These are phyloP conservation scores for Candida patagonica DNA, from an alignment of 805 yeast species.

Conservation along the genomic window DNA sequence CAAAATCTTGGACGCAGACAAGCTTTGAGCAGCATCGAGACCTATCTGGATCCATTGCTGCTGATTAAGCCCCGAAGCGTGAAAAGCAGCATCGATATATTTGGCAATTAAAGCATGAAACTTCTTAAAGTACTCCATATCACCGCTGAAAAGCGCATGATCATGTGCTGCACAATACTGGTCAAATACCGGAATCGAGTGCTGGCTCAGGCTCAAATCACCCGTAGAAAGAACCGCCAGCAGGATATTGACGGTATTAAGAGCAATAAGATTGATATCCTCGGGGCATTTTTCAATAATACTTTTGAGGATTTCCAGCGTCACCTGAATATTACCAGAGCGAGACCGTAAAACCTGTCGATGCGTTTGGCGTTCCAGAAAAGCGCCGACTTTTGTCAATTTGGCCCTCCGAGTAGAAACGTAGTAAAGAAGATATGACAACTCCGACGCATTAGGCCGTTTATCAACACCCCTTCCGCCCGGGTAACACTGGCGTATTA, in stretches of 20 bases:
- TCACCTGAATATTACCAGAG: conserved; percentile 75
- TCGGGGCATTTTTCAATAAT: conserved; percentile 70
- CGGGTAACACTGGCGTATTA: conserved; percentile 88
- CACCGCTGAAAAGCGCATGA: conserved; percentile 56
- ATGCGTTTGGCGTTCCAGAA: conserved; percentile 51
- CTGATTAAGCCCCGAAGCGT: conserved; percentile 28
- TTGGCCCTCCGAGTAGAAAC: conserved; percentile 86
- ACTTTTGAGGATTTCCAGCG: conserved; percentile 59
- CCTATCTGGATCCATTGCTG: conserved; percentile 25
- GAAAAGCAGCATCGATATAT: conserved; percentile 19
- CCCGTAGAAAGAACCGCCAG: conserved; percentile 39
- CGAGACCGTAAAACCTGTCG: conserved; percentile 53
- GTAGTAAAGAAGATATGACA: conserved; percentile 78
- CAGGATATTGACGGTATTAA: conserved; percentile 54
- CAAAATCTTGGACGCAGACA: conserved; percentile 28
- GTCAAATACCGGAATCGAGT: conserved; percentile 21
- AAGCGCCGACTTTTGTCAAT: conserved; percentile 73
- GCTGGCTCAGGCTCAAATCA: conserved; percentile 54
- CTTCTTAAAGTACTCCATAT: conserved; percentile 42
- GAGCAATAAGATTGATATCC: conserved; percentile 76
- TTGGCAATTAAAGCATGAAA: conserved; percentile 32
- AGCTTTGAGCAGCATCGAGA: conserved; percentile 35
- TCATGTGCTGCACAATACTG: conserved; percentile 44
- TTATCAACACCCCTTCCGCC: conserved; percentile 80
- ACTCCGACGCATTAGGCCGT: conserved; percentile 85